Base-by-base conservation (phyloP, 2,329 filamentous ascomycete genomes). In the Aspergillus proliferans region DNA sequence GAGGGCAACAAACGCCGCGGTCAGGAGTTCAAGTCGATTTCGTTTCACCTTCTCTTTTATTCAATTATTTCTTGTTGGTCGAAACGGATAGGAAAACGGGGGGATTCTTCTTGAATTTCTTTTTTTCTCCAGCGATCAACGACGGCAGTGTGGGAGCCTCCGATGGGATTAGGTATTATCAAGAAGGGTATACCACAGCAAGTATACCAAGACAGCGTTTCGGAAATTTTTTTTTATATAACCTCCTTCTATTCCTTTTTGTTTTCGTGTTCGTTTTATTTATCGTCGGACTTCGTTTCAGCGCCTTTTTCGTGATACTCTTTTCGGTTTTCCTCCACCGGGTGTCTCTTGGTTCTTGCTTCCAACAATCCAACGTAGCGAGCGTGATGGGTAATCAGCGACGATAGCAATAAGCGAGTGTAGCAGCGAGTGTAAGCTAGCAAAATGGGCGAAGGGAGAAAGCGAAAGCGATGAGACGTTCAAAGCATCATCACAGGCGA, bases 401-500 rank as follows among this genome's bases (percentile, higher is more conserved):
- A 58, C 61, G 64, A 57, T 59, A 30, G 10, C 26, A 30, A 56
- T 54, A 64, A 67, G 65, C 64, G 64, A 68, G 61, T 61, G 63
- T 67, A 58, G 57, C 55, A 62, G 65, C 65, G 65, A 69, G 61
- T 60, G 67, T 64, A 58, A 55, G 45, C 49, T 54, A 50, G 60
- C 62, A 65, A 62, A 66, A 64, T 61, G 60, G 56, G 56, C 54
- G 36, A 49, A 49, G 48, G 41, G 40, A 22, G 43, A 44, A 39
- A 34, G 39, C 43, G 43, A 44, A 50, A 47, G n/a, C 6, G 22
- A 14, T 43, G 46, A 45, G 30, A 44, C 36, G 12, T 42, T 47
- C 39, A 47, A 24, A 28, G 39, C 18, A 15, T 36, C 46, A 47
- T 47, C 28, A 33, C 24, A 33, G 45, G 10, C 22, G 22, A 14